phyloP scores from a whole-genome alignment of 2,329 filamentous ascomycete species.

The Colletotrichum tanaceti region DNA sequence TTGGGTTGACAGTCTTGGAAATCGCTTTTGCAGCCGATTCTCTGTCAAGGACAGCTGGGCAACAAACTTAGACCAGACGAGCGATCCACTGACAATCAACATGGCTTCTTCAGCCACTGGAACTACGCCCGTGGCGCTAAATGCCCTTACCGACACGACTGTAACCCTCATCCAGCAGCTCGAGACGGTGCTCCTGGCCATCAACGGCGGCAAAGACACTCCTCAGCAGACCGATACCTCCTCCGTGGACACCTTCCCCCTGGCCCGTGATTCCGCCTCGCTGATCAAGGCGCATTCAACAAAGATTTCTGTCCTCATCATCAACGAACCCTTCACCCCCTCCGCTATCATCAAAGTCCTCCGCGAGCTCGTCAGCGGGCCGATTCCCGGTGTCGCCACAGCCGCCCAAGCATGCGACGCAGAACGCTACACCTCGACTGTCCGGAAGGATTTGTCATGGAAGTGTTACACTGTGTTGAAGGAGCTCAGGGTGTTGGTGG shows the following conservation, averaged over 20 bases:
- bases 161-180: conserved; percentile 55
- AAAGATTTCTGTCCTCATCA: conserved; percentile 86
- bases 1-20: neutral
- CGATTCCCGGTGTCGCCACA: conserved; percentile 80
- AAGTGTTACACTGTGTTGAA: conserved; percentile 69
- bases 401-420: conserved; percentile 74
- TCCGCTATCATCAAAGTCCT: conserved; percentile 79
- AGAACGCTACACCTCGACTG: conserved; percentile 69
- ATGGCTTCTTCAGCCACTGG: conserved; percentile 36
- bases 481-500: conserved; percentile 71
- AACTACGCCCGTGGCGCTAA: conserved; percentile 53
- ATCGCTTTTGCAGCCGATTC: neutral
- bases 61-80: neutral
- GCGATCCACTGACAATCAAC: neutral
- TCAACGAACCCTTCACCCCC: conserved; percentile 88
- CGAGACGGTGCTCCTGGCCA: conserved; percentile 55
- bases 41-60: neutral
- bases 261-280: conserved; percentile 77
- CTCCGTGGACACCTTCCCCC: conserved; percentile 69
- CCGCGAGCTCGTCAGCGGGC: conserved; percentile 75
- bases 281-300: conserved; percentile 86
- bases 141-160: conserved; percentile 53
- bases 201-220: conserved; percentile 49
- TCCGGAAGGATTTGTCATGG: conserved; percentile 72
- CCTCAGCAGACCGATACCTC: conserved; percentile 38